Percentiles rank a stretch among this genome's conserved stretches.
Conservation (phyloP, 208 protist species). For the Leishmania lainsoni region DNA sequence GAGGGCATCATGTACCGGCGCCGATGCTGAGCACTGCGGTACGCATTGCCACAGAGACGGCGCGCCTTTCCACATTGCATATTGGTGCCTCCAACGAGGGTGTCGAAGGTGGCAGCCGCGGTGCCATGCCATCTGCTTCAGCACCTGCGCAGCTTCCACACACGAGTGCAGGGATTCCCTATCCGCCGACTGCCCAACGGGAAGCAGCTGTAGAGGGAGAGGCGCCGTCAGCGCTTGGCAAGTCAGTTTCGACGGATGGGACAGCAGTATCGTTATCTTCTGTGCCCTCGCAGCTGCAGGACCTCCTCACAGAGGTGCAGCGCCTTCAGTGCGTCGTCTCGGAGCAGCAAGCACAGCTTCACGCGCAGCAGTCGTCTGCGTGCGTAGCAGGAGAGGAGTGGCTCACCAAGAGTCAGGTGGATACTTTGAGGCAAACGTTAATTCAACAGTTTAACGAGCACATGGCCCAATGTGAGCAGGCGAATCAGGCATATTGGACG, state of each 20-base stretch:
- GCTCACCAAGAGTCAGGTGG: constrained; percentile 29
- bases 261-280: not conserved
- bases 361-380: not conserved
- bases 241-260: not conserved
- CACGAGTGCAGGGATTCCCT: not conserved
- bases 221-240: not conserved
- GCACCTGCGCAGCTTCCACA: not conserved
- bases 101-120: not conserved
- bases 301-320: constrained; percentile 6
- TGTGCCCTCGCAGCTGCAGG: not conserved
- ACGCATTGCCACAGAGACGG: constrained; percentile 7
- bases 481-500: constrained; percentile 44
- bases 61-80: not conserved
- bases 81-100: not conserved
- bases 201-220: not conserved
- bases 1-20: constrained; percentile 20
- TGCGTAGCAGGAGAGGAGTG: not conserved
- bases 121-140: not conserved
- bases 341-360: constrained; percentile 17
- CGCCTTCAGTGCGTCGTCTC: constrained; percentile 17
- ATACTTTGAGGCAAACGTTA: constrained; percentile 21
- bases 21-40: constrained; percentile 20
- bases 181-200: not conserved
- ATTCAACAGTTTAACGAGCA: constrained; percentile 56
- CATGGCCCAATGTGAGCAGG: constrained; percentile 50